A percentile compares a stretch with the other conserved stretches of the same genome.
These are phyloP conservation scores for Pueraria montana DNA, from an alignment of 306 rosid genomes.

Conservation along the genomic window DNA sequence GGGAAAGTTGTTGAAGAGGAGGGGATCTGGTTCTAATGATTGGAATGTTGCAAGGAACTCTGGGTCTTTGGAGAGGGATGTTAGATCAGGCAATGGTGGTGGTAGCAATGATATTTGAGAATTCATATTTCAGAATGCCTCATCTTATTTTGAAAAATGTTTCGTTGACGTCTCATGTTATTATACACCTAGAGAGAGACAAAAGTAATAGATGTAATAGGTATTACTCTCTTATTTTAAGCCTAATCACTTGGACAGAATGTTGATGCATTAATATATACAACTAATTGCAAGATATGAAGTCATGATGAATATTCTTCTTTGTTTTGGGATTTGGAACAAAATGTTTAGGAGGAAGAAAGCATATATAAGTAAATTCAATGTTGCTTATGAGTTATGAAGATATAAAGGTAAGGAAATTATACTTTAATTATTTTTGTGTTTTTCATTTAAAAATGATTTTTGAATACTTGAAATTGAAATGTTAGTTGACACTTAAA, in stretches of 20 bases:
- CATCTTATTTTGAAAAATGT: not conserved
- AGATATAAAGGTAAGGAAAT: not conserved
- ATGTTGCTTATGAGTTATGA: not conserved
- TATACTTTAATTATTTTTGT: not conserved
- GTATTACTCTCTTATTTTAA: not conserved
- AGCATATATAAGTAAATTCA: not conserved
- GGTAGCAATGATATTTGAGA: not conserved
- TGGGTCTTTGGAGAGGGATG: conserved; percentile 51
- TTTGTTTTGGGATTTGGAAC: not conserved
- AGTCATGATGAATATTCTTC: not conserved
- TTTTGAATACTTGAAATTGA: too few relatives aligned
- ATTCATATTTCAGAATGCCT: not conserved
- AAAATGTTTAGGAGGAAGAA: not conserved
- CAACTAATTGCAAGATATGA: not conserved
- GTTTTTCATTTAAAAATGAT: not conserved
- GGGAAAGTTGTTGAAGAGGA: conserved; percentile 47
- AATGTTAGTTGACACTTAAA: too few relatives aligned
- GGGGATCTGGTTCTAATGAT: conserved; percentile 54
- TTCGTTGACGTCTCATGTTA: too few relatives aligned
- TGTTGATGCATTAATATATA: not conserved
- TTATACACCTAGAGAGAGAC: too few relatives aligned
- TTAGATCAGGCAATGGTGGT: conserved; percentile 20
- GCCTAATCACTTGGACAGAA: not conserved
- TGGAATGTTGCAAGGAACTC: conserved; percentile 56
- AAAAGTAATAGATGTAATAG: too few relatives aligned